Evolutionary conservation across 2,329 filamentous ascomycete species (phyloP), one percentile per base, ranked within the genome.

Genomic region (Penicillium sp.): DNA sequence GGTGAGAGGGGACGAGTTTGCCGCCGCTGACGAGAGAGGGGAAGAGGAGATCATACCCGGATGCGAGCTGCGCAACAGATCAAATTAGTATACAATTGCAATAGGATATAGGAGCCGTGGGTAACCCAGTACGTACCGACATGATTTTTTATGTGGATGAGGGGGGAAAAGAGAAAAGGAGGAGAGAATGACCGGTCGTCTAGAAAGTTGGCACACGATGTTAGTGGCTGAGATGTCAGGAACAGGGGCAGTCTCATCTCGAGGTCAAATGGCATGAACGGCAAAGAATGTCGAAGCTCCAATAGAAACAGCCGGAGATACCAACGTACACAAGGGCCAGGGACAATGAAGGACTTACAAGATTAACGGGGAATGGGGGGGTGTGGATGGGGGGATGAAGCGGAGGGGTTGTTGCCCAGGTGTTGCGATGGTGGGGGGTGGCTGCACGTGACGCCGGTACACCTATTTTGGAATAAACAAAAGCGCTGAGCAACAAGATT

Each of bases 401-500:
- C 69, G 70, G 72, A 74, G 72, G 71, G 71, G 72, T 70, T 72
- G 65, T 65, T 66, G 69, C 64, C 65, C 62, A 69, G 64, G 69
- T 70, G 68, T 72, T 73, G 67, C 67, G 67, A 64, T 69, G 64
- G 70, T 71, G 72, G 71, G 70, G 70, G 66, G 64, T 54, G 50
- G 50, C 53, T 60, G 65, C 66, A 68, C 66, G 66, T 68, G 66
- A 68, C 66, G 50, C 55, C 54, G 54, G 60, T 33, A 57, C 60
- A 52, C 50, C 55, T 58, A 54, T 57, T 56, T 39, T 41, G 43
- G 46, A 41, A 60, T 66, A 62, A 66, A 66, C 59, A 56, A 60
- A 55, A 40, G 51, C 40, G 50, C 22, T n/a, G 43, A 16, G 14
- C 7, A n/a, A 18, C 22, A 19, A 16, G 24, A 3, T 27, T 46